Percentiles rank a stretch among this genome's conserved stretches.
These are phyloP conservation scores for Claviceps citrina DNA, from an alignment of 2,329 filamentous ascomycete species.

Conservation along the genomic window DNA sequence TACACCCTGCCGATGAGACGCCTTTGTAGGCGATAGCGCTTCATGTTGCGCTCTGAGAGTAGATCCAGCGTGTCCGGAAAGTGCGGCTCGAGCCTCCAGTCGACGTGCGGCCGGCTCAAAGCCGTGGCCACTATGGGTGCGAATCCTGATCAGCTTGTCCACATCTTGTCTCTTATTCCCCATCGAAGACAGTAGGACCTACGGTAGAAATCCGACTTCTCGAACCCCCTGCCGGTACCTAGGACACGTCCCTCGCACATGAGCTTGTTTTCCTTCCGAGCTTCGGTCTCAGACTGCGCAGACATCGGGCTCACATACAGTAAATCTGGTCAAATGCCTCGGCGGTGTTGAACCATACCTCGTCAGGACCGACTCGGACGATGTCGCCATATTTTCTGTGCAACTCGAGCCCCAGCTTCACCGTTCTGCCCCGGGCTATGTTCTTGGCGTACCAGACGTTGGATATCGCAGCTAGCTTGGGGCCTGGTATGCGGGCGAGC, in stretches of 20 bases:
- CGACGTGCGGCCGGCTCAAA: constrained; percentile 12
- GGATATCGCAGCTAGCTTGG: constrained; percentile 29
- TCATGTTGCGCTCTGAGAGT: constrained; percentile 31
- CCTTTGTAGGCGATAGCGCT: constrained; percentile 33
- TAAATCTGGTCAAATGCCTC: constrained; percentile 35
- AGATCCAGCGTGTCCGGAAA: constrained; percentile 33
- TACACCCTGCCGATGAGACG: constrained; percentile 35
- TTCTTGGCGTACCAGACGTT: constrained; percentile 33
- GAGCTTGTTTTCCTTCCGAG: not conserved
- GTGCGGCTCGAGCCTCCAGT: constrained; percentile 21
- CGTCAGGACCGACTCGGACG: constrained; percentile 38
- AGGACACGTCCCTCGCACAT: not conserved
- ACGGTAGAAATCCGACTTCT: constrained; percentile 40
- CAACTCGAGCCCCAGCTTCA: constrained; percentile 25
- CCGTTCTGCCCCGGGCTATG: constrained; percentile 27
- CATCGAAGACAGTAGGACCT: constrained; percentile 8
- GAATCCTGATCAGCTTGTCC: not conserved
- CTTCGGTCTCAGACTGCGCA: not conserved
- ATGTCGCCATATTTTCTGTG: constrained; percentile 32
- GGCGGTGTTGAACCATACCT: constrained; percentile 35
- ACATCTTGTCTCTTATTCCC: too few species aligned
- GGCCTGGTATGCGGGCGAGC: constrained; percentile 30
- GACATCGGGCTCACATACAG: constrained; percentile 16
- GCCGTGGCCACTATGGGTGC: constrained; percentile 24
- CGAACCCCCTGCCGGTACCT: constrained; percentile 32